These are phyloP conservation scores for Quercus robur DNA, from an alignment of 306 rosid species.

Conservation along the genomic window DNA sequence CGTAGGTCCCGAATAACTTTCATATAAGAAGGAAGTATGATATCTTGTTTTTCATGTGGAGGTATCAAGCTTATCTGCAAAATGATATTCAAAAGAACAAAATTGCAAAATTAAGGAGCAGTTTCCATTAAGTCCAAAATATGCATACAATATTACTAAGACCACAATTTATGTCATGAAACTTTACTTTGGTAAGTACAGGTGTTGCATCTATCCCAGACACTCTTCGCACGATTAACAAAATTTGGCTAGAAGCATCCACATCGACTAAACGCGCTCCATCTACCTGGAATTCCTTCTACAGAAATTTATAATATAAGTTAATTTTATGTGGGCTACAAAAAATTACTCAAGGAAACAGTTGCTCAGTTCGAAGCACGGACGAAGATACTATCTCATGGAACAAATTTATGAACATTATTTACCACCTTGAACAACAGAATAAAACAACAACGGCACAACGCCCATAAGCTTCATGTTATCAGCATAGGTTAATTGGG, in stretches of 20 bases:
- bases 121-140: constrained; percentile 3
- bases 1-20: constrained; percentile 64
- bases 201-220: constrained; percentile 43
- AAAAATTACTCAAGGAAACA: neutral
- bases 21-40: constrained; percentile 54
- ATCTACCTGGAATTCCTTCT: constrained; percentile 59
- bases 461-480: too few relatives aligned
- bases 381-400: neutral
- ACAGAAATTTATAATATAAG: constrained; percentile 24
- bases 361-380: neutral
- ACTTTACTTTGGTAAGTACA: constrained; percentile 66
- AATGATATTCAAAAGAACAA: constrained; percentile 22
- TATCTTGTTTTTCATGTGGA: constrained; percentile 80
- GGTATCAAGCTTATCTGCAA: constrained; percentile 76
- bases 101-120: neutral
- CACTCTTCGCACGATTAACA: constrained; percentile 70
- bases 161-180: constrained; percentile 12
- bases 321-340: constrained; percentile 22
- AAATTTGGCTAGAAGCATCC: constrained; percentile 55
- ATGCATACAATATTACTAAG: constrained; percentile 11
- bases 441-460: neutral
- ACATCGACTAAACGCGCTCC: constrained; percentile 74
- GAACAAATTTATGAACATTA: too few relatives aligned
- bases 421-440: neutral
- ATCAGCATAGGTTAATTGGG: too few relatives aligned